A percentile compares a stretch with the other conserved stretches of the same genome.
phyloP scores from a whole-genome alignment of 1,284 basidiomycete species.

The Megacollybia platyphylla region DNA sequence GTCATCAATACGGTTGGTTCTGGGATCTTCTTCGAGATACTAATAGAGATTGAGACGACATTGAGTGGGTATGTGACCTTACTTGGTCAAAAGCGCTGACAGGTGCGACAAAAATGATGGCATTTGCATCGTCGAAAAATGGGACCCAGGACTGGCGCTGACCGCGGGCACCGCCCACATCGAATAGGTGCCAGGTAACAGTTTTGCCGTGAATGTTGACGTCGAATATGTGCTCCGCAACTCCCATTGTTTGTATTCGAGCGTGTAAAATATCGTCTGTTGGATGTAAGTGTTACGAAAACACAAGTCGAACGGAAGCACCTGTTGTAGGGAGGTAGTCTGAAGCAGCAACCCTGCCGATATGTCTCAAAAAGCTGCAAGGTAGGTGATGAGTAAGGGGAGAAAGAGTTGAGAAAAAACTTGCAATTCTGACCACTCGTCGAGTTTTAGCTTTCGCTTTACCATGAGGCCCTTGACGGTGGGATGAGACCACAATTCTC shows the following conservation, averaged over 20 bases:
- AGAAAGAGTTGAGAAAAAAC: conserved; percentile 17
- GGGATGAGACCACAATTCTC: conserved; percentile 57
- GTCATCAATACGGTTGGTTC: conserved; percentile 73
- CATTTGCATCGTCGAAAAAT: conserved; percentile 76
- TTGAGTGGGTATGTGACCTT: conserved; percentile 9
- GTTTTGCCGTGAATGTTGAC: conserved; percentile 62
- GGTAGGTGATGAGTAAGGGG: conserved; percentile 7
- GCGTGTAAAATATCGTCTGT: conserved; percentile 74
- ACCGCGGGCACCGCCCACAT: conserved; percentile 74
- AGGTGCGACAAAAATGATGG: conserved; percentile 80
- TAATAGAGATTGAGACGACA: conserved; percentile 14
- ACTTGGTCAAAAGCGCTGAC: conserved; percentile 80
- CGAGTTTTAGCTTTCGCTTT: conserved; percentile 58
- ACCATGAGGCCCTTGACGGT: conserved; percentile 53
- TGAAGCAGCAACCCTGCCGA: conserved; percentile 49
- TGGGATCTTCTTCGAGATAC: conserved; percentile 75
- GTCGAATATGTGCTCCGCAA: conserved; percentile 66
- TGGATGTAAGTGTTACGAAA: conserved; percentile 15
- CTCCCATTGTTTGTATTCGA: conserved; percentile 75
- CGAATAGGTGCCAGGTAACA: conserved; percentile 70
- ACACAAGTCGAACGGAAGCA: conserved; percentile 13
- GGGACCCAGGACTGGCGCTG: conserved; percentile 73
- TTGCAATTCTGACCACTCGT: conserved; percentile 78
- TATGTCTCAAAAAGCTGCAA: conserved; percentile 58
- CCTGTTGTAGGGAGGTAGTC: conserved; percentile 66